Evolutionary conservation across 345 rosid species (phyloP), one percentile per base, ranked within the genome.

Genomic region (Sonneratia caseolaris): DNA sequence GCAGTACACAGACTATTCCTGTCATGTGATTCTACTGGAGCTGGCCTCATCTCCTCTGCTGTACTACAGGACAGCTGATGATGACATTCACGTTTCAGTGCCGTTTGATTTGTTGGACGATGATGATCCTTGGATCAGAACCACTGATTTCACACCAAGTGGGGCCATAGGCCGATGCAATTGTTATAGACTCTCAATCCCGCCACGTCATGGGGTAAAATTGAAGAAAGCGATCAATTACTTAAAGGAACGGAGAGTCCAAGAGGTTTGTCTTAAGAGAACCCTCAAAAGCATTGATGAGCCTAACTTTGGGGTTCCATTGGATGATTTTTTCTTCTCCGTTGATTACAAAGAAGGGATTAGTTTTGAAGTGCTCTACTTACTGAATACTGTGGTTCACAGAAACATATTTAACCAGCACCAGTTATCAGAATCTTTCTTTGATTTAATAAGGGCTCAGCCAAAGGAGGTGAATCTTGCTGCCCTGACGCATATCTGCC

Each of bases 101-200:
- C 84, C 94, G 21, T 81, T 72, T 64, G 94, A 89, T 76, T 68
- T 91, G 79, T 79, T 93, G 79, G 98, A 93, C 77, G 97, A 93
- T 76, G 98, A 93, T 76, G 98, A 93, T 75, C 98, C 97, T 74
- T 93, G 98, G 97, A 91, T 93, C 73, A 82, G 89, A 67, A 91
- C 97, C 48, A 89, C 96, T 37, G 97, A 91, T 85, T 88, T 89
- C 75, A 88, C 95, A 0, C 79, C 79, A 32, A 80, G 84, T 72
- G 91, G 97, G 22, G 93, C 96, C 51, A 76, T 91, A 73, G 89
- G 96, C 68, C 90, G 91, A 7, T 85, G 95, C 68, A 86, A 81
- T 68, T 77, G 79, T 19, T 93, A 87, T 71, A 81, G 89, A 75
- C 74, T 89, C 72, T 82, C 82, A 45, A 77, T 91, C 49, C 82